Conservation (phyloP, 1,139 yeast species). For the Meyerozyma sp. region DNA sequence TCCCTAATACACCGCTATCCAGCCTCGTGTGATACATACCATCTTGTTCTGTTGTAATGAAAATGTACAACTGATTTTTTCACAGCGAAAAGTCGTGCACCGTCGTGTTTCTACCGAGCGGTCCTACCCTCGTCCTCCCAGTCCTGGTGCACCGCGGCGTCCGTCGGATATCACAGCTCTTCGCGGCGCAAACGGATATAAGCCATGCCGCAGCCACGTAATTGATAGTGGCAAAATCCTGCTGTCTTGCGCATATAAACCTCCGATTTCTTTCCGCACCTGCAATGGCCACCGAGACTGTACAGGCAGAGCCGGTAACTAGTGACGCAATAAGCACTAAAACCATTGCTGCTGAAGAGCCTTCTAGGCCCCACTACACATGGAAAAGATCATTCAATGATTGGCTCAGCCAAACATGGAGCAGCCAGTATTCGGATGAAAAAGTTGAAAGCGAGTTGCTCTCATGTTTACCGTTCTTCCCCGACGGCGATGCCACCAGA, state of each 20-base stretch:
- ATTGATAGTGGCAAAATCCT: not conserved
- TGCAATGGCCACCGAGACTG: not conserved
- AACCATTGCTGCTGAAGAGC: not conserved
- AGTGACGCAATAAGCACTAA: not conserved
- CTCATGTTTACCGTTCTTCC: conserved; percentile 54
- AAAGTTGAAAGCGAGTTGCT: conserved; percentile 29
- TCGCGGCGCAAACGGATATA: not conserved
- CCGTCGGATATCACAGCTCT: no score
- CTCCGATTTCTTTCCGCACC: not conserved
- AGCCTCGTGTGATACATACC: conserved; percentile 6
- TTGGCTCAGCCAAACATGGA: conserved; percentile 32
- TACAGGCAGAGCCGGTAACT: not conserved
- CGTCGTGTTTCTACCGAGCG: not conserved
- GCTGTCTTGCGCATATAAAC: not conserved
- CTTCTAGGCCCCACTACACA: conserved; percentile 14
- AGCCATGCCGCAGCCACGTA: not conserved
- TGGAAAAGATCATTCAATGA: conserved; percentile 31
- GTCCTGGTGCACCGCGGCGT: not conserved
- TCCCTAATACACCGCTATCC: not conserved
- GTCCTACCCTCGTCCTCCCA: not conserved
- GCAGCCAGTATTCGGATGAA: conserved; percentile 19
- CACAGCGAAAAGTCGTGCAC: conserved; percentile 1
- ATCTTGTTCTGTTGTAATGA: conserved; percentile 6
- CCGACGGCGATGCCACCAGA: conserved; percentile 47
- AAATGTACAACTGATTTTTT: not conserved